Evolutionary conservation across 2,329 filamentous ascomycete species (phyloP).

Genomic region (Penicillium sp.): DNA sequence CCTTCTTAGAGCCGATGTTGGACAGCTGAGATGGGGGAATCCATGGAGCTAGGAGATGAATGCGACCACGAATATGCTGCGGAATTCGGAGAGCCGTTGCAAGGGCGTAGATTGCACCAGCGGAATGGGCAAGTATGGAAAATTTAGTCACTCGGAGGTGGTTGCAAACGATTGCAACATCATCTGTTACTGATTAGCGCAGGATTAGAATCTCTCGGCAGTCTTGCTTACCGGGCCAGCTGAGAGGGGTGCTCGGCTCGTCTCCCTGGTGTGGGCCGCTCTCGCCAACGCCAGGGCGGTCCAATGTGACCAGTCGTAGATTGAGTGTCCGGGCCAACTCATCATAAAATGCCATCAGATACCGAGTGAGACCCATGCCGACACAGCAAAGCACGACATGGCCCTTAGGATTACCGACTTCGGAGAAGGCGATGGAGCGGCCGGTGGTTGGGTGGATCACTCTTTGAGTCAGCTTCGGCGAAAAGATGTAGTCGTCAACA

Average conservation of each 20-base stretch:
- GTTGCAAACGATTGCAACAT: constrained; percentile 92
- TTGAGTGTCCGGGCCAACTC: constrained; percentile 87
- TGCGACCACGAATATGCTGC: constrained; percentile 88
- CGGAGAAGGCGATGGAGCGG: constrained; percentile 88
- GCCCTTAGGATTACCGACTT: constrained; percentile 89
- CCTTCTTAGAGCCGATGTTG: constrained; percentile 69
- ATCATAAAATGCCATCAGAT: constrained; percentile 95
- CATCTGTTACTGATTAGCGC: constrained; percentile 45
- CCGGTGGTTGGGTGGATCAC: constrained; percentile 83
- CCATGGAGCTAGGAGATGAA: constrained; percentile 86
- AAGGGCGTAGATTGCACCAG: constrained; percentile 95
- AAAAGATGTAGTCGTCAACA: constrained; percentile 79
- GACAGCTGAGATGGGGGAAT: constrained; percentile 94
- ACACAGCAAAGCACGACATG: constrained; percentile 95
- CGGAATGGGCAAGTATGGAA: constrained; percentile 92
- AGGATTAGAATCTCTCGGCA: not conserved
- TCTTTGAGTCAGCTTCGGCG: constrained; percentile 81
- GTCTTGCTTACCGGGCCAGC: constrained; percentile 60
- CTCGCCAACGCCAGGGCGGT: constrained; percentile 89
- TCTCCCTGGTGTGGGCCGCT: constrained; percentile 77
- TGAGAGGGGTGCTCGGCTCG: constrained; percentile 78
- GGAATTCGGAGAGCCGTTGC: constrained; percentile 94
- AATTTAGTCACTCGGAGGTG: constrained; percentile 91
- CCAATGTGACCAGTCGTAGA: constrained; percentile 85
- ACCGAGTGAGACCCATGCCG: constrained; percentile 94